phyloP scores from a whole-genome alignment of 208 protist genomes.

The Wallacemonas rigidus region DNA sequence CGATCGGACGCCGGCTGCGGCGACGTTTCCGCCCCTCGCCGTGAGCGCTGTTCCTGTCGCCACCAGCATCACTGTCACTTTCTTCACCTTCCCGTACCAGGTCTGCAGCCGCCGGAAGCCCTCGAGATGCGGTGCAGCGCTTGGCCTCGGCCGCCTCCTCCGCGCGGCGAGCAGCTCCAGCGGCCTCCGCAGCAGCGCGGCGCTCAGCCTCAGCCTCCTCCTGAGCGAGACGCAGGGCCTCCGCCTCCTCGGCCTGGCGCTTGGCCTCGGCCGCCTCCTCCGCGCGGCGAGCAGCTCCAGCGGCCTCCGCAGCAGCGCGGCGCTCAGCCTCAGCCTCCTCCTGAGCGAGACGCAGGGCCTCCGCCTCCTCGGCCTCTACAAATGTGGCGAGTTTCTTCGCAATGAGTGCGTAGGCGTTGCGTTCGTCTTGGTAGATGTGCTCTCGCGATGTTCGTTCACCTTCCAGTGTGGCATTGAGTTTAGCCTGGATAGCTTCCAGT shows the following conservation, averaged over 20 bases:
- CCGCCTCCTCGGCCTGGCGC: background rate
- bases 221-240: conserved; percentile 1
- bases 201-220: conserved; percentile 19
- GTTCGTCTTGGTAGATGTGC: conserved; percentile 7
- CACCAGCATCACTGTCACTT: background rate
- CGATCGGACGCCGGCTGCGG: conserved; percentile 6
- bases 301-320: background rate
- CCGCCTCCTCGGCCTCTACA: conserved; percentile 18
- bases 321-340: conserved; percentile 20
- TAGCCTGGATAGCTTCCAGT: conserved; percentile 1
- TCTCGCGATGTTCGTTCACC: background rate
- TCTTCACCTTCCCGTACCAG: background rate
- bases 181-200: background rate
- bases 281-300: background rate
- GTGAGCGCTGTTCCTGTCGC: background rate
- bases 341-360: conserved; percentile 17
- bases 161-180: background rate
- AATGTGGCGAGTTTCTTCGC: background rate
- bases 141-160: conserved; percentile 16
- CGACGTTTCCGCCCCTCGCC: background rate
- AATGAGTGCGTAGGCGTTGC: background rate
- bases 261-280: conserved; percentile 16
- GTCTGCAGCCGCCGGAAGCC: no score
- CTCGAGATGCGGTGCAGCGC: background rate
- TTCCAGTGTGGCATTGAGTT: conserved; percentile 5